Evolutionary conservation across 2,329 filamentous ascomycete genomes (phyloP).

Genomic region (Fusarium penzigii): DNA sequence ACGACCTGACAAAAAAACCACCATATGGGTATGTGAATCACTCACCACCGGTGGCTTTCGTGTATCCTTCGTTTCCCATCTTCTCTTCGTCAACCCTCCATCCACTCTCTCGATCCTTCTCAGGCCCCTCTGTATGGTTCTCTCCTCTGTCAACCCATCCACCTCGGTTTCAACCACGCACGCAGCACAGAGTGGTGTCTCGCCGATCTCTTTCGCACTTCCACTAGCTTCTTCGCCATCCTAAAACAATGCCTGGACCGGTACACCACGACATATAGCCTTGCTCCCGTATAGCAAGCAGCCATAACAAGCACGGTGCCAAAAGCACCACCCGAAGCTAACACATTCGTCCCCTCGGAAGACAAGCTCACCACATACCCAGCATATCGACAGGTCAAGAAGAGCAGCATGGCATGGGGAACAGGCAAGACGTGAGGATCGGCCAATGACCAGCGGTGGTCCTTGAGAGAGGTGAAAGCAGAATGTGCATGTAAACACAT

Average conservation of each 20-base stretch:
- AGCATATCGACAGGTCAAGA: slow-evolving; percentile 57
- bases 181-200: slow-evolving; percentile 51
- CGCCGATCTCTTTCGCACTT: slow-evolving; percentile 42
- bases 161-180: slow-evolving; percentile 46
- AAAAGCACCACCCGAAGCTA: slow-evolving; percentile 62
- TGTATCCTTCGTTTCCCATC: slow-evolving; percentile 41
- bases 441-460: slow-evolving; percentile 44
- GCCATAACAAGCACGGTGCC: slow-evolving; percentile 58
- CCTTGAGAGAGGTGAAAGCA: slow-evolving; percentile 48
- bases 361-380: slow-evolving; percentile 58
- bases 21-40: neutral
- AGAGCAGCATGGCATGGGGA: slow-evolving; percentile 47
- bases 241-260: slow-evolving; percentile 37
- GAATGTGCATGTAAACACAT: slow-evolving; percentile 56
- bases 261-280: slow-evolving; percentile 37
- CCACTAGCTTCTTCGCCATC: slow-evolving; percentile 5
- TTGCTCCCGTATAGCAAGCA: slow-evolving; percentile 53
- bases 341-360: slow-evolving; percentile 55
- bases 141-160: slow-evolving; percentile 32
- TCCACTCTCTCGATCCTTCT: slow-evolving; percentile 45
- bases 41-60: slow-evolving; percentile 9
- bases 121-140: slow-evolving; percentile 44
- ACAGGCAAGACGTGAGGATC: slow-evolving; percentile 51
- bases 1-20: neutral
- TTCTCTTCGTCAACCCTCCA: slow-evolving; percentile 46